Conservation (phyloP, 1,284 basidiomycete genomes). For the Cerioporus squamosus region DNA sequence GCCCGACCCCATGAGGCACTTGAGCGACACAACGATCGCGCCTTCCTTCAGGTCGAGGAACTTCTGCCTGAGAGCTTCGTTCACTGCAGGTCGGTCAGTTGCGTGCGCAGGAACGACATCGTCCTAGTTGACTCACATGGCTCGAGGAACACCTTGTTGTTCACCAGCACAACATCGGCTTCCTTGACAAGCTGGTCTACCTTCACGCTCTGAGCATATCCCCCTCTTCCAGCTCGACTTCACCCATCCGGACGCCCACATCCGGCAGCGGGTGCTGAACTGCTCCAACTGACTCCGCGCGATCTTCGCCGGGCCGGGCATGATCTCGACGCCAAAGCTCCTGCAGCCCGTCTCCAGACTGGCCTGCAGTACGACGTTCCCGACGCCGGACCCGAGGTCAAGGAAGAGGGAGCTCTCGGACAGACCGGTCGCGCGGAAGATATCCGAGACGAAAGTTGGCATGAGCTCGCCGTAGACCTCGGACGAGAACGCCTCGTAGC, state of each 20-base stretch:
- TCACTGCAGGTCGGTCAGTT: slow-evolving; percentile 50
- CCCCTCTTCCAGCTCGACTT: slow-evolving; percentile 73
- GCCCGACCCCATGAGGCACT: slow-evolving; percentile 68
- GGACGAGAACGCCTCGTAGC: slow-evolving; percentile 77
- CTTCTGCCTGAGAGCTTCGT: slow-evolving; percentile 72
- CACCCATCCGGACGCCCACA: slow-evolving; percentile 75
- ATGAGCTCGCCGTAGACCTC: slow-evolving; percentile 80
- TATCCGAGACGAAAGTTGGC: slow-evolving; percentile 69
- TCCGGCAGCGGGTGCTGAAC: slow-evolving; percentile 64
- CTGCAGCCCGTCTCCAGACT: slow-evolving; percentile 75
- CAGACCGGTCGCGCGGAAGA: slow-evolving; percentile 61
- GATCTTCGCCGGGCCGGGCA: slow-evolving; percentile 65
- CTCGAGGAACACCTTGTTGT: slow-evolving; percentile 80
- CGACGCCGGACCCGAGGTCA: slow-evolving; percentile 81
- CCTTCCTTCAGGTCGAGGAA: slow-evolving; percentile 83
- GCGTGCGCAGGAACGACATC: neutral
- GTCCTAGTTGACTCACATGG: slow-evolving; percentile 50
- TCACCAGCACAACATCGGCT: slow-evolving; percentile 78
- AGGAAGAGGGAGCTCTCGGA: slow-evolving; percentile 65
- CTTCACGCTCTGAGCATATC: slow-evolving; percentile 69
- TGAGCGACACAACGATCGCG: slow-evolving; percentile 75
- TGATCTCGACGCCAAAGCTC: slow-evolving; percentile 72
- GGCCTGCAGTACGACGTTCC: slow-evolving; percentile 78
- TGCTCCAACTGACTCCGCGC: slow-evolving; percentile 66
- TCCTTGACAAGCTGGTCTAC: slow-evolving; percentile 64